These are phyloP conservation scores for Cercophora sp. DNA, from an alignment of 495 filamentous ascomycete genomes.

Conservation along the genomic window DNA sequence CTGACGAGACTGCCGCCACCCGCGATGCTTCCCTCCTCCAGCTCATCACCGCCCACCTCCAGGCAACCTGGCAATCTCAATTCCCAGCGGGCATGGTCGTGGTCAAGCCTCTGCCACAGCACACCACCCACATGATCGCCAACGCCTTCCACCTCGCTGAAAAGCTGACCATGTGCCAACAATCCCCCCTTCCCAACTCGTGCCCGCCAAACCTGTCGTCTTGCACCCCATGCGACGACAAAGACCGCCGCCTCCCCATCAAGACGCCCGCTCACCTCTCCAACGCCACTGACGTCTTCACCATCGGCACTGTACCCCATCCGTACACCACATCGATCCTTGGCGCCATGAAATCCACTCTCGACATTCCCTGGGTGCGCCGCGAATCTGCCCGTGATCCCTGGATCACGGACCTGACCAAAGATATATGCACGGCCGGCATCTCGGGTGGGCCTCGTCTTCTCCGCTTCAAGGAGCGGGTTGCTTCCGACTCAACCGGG, in stretches of 20 bases:
- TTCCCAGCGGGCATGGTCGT: constrained; percentile 72
- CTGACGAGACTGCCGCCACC: constrained; percentile 53
- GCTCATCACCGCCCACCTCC: constrained; percentile 83
- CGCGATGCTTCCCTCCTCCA: constrained; percentile 59
- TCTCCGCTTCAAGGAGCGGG: constrained; percentile 73
- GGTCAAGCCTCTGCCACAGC: constrained; percentile 68
- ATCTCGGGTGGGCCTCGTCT: constrained; percentile 60
- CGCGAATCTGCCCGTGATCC: constrained; percentile 70
- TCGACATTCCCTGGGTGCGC: constrained; percentile 67
- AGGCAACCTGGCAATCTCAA: constrained; percentile 76
- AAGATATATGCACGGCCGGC: constrained; percentile 58
- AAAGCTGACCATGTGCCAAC: constrained; percentile 67
- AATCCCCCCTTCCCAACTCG: constrained; percentile 64
- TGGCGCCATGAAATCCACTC: constrained; percentile 40
- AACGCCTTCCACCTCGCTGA: constrained; percentile 67
- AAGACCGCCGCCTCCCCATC: constrained; percentile 53
- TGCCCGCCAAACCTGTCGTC: constrained; percentile 77
- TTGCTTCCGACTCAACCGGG: constrained; percentile 58
- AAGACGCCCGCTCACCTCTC: constrained; percentile 54
- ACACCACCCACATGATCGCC: constrained; percentile 66
- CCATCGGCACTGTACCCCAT: constrained; percentile 83
- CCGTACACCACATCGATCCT: constrained; percentile 77
- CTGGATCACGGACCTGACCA: constrained; percentile 74
- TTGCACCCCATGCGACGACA: constrained; percentile 70
- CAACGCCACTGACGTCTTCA: constrained; percentile 64